Conservation (phyloP, 805 yeast species). For the Jamesozyma gamospora region DNA sequence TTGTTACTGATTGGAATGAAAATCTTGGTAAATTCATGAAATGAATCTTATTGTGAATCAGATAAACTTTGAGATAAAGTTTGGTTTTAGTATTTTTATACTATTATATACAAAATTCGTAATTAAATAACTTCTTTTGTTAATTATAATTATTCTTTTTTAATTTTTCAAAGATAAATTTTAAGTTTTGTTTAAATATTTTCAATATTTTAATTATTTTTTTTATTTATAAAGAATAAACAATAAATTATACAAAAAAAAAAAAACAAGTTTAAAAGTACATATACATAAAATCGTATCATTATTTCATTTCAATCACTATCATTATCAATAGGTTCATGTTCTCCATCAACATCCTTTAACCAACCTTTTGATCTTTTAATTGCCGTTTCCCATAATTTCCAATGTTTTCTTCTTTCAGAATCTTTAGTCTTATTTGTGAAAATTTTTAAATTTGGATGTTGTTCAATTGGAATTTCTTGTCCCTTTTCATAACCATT, state of each 20-base stretch:
- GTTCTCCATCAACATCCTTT: constrained; percentile 10
- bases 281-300: too few species aligned
- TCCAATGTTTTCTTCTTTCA: constrained; percentile 56
- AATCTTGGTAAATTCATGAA: too few species aligned
- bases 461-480: constrained; percentile 10
- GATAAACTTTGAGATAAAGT: too few species aligned
- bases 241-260: neutral
- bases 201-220: too few species aligned
- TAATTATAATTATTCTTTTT: too few species aligned
- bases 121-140: too few species aligned
- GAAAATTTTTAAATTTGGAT: constrained; percentile 29
- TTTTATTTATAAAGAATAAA: neutral
- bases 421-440: constrained; percentile 39
- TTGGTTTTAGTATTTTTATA: too few species aligned
- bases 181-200: too few species aligned
- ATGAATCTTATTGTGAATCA: too few species aligned
- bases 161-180: too few species aligned
- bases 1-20: too few species aligned
- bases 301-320: neutral
- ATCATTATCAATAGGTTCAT: neutral
- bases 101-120: too few species aligned
- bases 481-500: constrained; percentile 49
- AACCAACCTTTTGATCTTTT: constrained; percentile 79
- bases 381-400: constrained; percentile 77
- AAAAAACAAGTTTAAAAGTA: neutral